Evolutionary conservation across 352 stramenopile genomes (phyloP), one percentile per base, ranked within the genome.

Genomic region (Ochromonadaceae sp.): DNA sequence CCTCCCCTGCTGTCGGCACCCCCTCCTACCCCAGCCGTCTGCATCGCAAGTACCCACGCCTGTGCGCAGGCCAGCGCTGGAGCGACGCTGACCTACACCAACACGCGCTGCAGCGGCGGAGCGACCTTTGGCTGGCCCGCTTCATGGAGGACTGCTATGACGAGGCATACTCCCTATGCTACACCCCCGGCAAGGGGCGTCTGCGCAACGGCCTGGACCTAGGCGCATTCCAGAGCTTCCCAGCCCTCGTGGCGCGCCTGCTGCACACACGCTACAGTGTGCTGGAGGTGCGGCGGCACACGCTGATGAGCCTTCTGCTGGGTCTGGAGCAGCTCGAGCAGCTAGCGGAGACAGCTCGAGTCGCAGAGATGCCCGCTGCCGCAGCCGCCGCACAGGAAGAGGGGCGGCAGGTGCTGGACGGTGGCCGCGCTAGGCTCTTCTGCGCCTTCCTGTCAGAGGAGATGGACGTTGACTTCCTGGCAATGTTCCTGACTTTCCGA

Each of bases 91-190:
- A n/a, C n/a, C n/a, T n/a, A n/a, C n/a, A n/a, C n/a, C n/a, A n/a
- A n/a, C n/a, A 4, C n/a, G 26, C 34, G 7, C 36, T 28, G 2
- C 34, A 20, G 28, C 17, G 5, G 7, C 10, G 25, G 9, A 43
- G 53, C 32, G 53, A 61, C 34, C 28, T 14, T 20, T 61, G 53
- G 53, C 31, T 61, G 32, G 53, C 38, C 28, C 28, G 35, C 12
- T 52, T 61, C 25, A 61, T 61, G 30, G 53, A 61, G 34, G 17
- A 31, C 10, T 52, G 30, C 30, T 61, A 61, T 61, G 53, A 61
- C 36, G 53, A 52, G 31, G 53, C 53, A 10, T 52, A 17, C 35
- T 22, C 36, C 17, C 14, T 14, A 20, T 55, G n/a, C 14, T 20
- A 55, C 46, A 10, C 14, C 50, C n/a, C 20, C 50, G 26, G 46